Base-by-base conservation (phyloP, 2,329 filamentous ascomycete species). In the Neodidymelliopsis sp. region DNA sequence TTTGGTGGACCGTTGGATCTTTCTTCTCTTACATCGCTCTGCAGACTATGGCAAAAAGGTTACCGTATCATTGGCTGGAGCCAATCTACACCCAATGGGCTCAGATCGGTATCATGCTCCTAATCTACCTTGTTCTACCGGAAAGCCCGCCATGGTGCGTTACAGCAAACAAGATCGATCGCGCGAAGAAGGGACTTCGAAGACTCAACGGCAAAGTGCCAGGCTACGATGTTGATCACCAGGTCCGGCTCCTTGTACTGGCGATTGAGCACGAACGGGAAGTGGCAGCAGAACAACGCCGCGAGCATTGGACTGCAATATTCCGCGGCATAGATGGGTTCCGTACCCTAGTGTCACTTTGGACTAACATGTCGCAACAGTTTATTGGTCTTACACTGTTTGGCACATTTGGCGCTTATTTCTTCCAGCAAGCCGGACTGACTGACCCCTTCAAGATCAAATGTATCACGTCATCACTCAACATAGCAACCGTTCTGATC, bases 1-100 rank as follows among this genome's bases (percentile, higher is more conserved):
- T 49, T 5, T 79, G 77, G 77, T 78, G 73, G 53, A 71, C 73
- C 1, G 22, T 78, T 0, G 77, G 77, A 1, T 66, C 70, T n/a
- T 71, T 79, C 24, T 75, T 74, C 27, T 75, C 73, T 2, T 73
- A 71, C 4, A 65, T 79, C 0, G 75, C 75, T 1, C 60, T 79
- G 3, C 67, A 77, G 18, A 46, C 57, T 2, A 60, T 78, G 2
- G n/a, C 37, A 8, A 38, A 42, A 15, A 15, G 37, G 31, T 15
- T 37, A 35, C 35, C 28, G 8, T 34, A 28, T 10, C 23, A 46
- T 23, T 51, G 24, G 11, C 5, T 23, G 4, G 6, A 28, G 11
- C 43, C 31, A 6, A 29, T 35, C 23, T 51, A 48, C 24, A 9
- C 16, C 2, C 54, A 79, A 62, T 79, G 77, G 76, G 71, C 71